Evolutionary conservation across 192 early-diverging fungal species (phyloP).

Genomic region (Allomyces javanicus): DNA sequence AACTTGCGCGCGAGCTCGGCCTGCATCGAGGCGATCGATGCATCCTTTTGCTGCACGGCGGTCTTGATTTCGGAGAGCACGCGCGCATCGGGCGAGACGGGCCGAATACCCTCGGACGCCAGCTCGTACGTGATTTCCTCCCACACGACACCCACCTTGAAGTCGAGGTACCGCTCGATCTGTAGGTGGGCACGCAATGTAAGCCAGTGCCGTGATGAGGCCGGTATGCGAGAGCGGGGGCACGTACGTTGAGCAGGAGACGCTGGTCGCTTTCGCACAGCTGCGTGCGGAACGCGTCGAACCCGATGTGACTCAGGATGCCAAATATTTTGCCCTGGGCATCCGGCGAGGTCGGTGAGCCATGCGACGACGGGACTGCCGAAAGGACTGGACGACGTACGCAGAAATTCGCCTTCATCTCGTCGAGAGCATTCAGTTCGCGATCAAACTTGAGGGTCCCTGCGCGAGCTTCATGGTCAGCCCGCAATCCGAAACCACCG

Average conservation of each 20-base stretch:
- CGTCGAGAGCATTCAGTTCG: not conserved
- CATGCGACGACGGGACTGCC: too few relatives aligned
- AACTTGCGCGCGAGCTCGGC: not conserved
- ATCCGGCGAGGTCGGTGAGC: too few relatives aligned
- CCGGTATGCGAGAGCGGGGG: too few relatives aligned
- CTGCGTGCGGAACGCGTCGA: not conserved
- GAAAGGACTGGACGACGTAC: not conserved
- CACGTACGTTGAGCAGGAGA: too few relatives aligned
- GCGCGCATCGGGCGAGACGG: constrained; percentile 18
- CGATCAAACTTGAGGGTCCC: not conserved
- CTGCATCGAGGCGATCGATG: not conserved
- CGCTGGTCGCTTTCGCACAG: too few relatives aligned
- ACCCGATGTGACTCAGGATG: not conserved
- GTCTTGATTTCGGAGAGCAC: not conserved
- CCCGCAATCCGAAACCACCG: too few relatives aligned
- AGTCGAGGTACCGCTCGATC: constrained; percentile 29
- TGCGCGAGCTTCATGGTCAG: not conserved
- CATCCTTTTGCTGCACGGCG: not conserved
- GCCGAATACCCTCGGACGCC: constrained; percentile 20
- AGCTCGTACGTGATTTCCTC: constrained; percentile 23
- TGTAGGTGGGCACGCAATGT: not conserved
- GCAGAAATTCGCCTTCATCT: not conserved
- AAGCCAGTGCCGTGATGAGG: too few relatives aligned
- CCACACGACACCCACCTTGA: constrained; percentile 33
- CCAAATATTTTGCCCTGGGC: not conserved